Evolutionary conservation across 768 basidiomycete species (phyloP), one percentile per base, ranked within the genome.

Genomic region (Naganishia onofrii): DNA sequence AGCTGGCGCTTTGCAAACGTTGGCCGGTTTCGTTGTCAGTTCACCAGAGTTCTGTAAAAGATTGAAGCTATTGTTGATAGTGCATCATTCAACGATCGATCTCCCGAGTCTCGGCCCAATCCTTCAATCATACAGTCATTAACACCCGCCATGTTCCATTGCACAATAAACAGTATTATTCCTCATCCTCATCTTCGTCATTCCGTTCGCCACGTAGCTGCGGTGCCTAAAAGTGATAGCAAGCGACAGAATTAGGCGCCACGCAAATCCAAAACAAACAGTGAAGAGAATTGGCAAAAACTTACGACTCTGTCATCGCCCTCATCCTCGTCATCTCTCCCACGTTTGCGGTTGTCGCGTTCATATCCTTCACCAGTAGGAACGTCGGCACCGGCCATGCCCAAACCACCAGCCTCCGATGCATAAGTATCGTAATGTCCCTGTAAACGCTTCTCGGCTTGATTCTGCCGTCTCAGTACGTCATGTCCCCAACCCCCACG

Each of bases 401-500:
- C 78, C 78, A 78, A 77, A 38, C 79, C 79, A 54, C 78, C 78
- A 74, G 68, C 34, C 26, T 55, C 52, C 3, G 56, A 29, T 26
- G 58, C 42, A n/a, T 65, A 38, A 1, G 32, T 53, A 17, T 52
- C 31, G 28, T 57, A 34, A 32, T 38, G 38, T 42, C 55, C 67
- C 68, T 53, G 72, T 65, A 63, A 44, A 19, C 60, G 60, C 60
- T 63, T 63, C 60, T 63, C 60, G 12, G 60, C 58, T 29, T 69
- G 21, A 54, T 46, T 42, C 29, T 36, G 44, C 15, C 46, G 26
- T 9, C 10, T 31, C 28, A 46, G 29, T 1, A 34, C 60, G 79
- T 71, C 6, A 92, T 92, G 74, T 90, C 94, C 44, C 91, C 92
- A 63, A 13, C 60, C 60, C 13, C 96, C 96, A 60, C 96, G 87